Conservation (phyloP, 352 stramenopile genomes). For the Phytopythium litorale region DNA sequence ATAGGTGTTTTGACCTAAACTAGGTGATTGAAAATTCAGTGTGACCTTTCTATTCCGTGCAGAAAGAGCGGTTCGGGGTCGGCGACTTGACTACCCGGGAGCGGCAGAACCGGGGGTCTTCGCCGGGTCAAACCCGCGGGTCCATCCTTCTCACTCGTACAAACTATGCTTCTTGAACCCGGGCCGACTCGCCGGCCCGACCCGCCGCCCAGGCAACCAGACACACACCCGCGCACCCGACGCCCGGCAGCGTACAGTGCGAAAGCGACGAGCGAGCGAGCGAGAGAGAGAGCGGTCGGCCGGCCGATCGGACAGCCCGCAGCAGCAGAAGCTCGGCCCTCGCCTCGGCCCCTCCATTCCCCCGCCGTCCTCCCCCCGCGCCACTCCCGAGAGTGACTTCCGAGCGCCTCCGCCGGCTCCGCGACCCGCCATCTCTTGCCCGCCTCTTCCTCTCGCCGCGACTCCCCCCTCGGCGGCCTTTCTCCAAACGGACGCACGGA, state of each 20-base stretch:
- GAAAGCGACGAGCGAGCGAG: conserved; percentile 1
- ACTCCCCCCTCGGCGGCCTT: not conserved
- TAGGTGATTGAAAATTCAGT: too few relatives aligned
- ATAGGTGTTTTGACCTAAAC: too few relatives aligned
- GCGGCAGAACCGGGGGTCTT: not conserved
- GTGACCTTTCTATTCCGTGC: too few relatives aligned
- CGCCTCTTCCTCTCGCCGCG: too few relatives aligned
- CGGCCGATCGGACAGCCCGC: conserved; percentile 1
- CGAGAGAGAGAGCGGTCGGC: conserved; percentile 7
- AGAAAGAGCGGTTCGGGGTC: conserved; percentile 1
- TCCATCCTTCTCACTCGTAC: not conserved
- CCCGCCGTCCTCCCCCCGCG: conserved; percentile 9
- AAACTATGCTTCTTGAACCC: too few relatives aligned
- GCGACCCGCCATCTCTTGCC: not conserved
- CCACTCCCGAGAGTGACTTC: not conserved
- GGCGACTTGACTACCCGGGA: conserved; percentile 5
- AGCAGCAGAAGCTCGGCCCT: conserved; percentile 10
- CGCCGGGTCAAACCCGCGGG: not conserved
- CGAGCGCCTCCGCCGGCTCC: not conserved
- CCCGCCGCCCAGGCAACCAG: not conserved
- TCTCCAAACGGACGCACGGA: not conserved
- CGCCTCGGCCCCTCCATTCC: conserved; percentile 7
- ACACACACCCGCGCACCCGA: not conserved
- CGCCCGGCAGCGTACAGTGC: conserved; percentile 8
- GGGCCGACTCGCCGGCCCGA: too few relatives aligned